These are phyloP conservation scores for Ogataea trehaloabstinens DNA, from an alignment of 805 yeast genomes.

Conservation along the genomic window DNA sequence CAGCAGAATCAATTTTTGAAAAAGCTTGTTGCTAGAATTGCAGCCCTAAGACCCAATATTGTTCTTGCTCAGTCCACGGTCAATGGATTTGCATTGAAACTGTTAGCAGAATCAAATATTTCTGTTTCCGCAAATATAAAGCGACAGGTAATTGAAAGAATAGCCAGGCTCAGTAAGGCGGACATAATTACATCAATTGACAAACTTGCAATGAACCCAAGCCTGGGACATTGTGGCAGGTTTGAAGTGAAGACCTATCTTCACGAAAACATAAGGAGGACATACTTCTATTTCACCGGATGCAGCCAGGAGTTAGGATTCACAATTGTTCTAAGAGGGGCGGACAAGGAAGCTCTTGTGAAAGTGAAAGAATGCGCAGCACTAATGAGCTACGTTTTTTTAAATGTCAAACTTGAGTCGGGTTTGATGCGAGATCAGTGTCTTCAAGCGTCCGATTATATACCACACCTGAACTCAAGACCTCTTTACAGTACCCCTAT, in stretches of 20 bases:
- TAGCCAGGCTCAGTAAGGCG: constrained; percentile 76
- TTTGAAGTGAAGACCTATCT: constrained; percentile 72
- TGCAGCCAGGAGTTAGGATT: constrained; percentile 73
- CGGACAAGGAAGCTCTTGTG: constrained; percentile 54
- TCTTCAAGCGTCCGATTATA: constrained; percentile 44
- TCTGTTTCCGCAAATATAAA: constrained; percentile 81
- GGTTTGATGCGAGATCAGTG: constrained; percentile 70
- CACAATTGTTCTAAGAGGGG: constrained; percentile 85
- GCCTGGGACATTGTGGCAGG: constrained; percentile 69
- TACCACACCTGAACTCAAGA: constrained; percentile 11
- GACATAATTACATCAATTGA: constrained; percentile 87
- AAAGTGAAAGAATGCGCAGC: constrained; percentile 77
- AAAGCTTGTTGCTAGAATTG: constrained; percentile 75
- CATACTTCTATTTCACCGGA: constrained; percentile 79
- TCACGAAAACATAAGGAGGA: constrained; percentile 54
- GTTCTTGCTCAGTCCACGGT: constrained; percentile 76
- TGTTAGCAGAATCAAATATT: constrained; percentile 71
- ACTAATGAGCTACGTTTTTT: constrained; percentile 74
- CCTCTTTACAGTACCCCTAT: constrained; percentile 20
- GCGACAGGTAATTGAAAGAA: constrained; percentile 74
- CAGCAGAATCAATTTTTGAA: constrained; percentile 85
- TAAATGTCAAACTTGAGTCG: constrained; percentile 78
- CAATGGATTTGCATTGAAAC: constrained; percentile 74
- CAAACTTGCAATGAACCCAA: constrained; percentile 67
- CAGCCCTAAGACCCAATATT: constrained; percentile 73